phyloP scores from a whole-genome alignment of 2,329 filamentous ascomycete genomes.

The Metarhizium humberi region DNA sequence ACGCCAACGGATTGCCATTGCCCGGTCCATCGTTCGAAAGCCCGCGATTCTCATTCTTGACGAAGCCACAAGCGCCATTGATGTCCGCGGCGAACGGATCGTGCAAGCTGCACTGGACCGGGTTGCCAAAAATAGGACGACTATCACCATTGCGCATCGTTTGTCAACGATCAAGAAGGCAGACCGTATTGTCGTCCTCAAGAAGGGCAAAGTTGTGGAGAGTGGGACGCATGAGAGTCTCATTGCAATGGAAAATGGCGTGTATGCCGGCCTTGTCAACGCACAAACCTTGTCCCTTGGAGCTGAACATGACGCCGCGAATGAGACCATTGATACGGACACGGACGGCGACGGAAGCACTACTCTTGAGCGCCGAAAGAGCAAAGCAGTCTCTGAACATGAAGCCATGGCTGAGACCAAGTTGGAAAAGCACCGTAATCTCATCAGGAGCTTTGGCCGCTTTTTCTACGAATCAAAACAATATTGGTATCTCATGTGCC shows the following conservation, averaged over 20 bases:
- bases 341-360: slow-evolving; percentile 31
- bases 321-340: slow-evolving; percentile 26
- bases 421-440: slow-evolving; percentile 27
- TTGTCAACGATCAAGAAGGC: slow-evolving; percentile 69
- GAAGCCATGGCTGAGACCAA: slow-evolving; percentile 12
- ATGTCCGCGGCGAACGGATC: slow-evolving; percentile 44
- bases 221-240: slow-evolving; percentile 68
- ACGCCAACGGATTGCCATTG: slow-evolving; percentile 73
- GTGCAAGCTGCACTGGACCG: slow-evolving; percentile 57
- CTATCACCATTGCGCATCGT: slow-evolving; percentile 66
- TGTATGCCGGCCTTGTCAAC: slow-evolving; percentile 60
- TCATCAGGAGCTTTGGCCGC: slow-evolving; percentile 44
- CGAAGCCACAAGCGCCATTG: slow-evolving; percentile 63
- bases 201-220: slow-evolving; percentile 62
- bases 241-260: slow-evolving; percentile 46
- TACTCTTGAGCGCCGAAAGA: slow-evolving; percentile 35
- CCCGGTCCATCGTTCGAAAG: slow-evolving; percentile 62
- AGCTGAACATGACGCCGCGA: slow-evolving; percentile 28
- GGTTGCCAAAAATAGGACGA: slow-evolving; percentile 55
- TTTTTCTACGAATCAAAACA: slow-evolving; percentile 47
- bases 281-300: slow-evolving; percentile 51
- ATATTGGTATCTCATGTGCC: slow-evolving; percentile 38
- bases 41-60: slow-evolving; percentile 67
- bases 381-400: slow-evolving; percentile 27
- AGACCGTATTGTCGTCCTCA: slow-evolving; percentile 68